Conservation (phyloP, 805 yeast species). For the Ascoidea asiatica region DNA sequence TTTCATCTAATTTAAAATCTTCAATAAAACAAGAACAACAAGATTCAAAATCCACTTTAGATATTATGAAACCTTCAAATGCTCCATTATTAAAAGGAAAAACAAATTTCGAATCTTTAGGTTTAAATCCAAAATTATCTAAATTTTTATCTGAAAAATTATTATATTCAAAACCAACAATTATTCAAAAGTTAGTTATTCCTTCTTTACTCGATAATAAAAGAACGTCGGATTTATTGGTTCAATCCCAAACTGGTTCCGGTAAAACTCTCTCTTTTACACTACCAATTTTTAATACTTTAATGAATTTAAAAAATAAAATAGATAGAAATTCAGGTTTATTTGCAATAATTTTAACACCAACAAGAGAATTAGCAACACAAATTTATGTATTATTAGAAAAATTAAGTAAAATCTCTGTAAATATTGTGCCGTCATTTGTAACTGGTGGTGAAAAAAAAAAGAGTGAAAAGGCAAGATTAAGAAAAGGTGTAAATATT, state of each 20-base stretch:
- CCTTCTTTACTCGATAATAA: slow-evolving; percentile 38
- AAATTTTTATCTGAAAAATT: slow-evolving; percentile 43
- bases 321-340: slow-evolving; percentile 60
- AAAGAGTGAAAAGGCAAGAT: slow-evolving; percentile 89
- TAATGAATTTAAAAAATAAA: slow-evolving; percentile 40
- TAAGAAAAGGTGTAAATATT: slow-evolving; percentile 90
- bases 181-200: slow-evolving; percentile 70
- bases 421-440: slow-evolving; percentile 85
- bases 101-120: slow-evolving; percentile 59
- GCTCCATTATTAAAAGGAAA: slow-evolving; percentile 63
- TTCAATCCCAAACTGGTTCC: slow-evolving; percentile 96
- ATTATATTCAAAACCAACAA: slow-evolving; percentile 49
- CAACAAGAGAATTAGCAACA: slow-evolving; percentile 88
- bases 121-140: slow-evolving; percentile 40
- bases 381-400: slow-evolving; percentile 81
- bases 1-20: slow-evolving; percentile 54
- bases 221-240: slow-evolving; percentile 54
- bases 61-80: slow-evolving; percentile 49
- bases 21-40: slow-evolving; percentile 21
- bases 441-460: slow-evolving; percentile 98
- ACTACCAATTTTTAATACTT: slow-evolving; percentile 66
- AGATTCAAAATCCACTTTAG: slow-evolving; percentile 14
- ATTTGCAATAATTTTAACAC: slow-evolving; percentile 80
- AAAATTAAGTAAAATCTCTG: slow-evolving; percentile 59
- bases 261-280: slow-evolving; percentile 89